Conservation (phyloP, 257 asterid species). For the Voacanga thouarsii region DNA sequence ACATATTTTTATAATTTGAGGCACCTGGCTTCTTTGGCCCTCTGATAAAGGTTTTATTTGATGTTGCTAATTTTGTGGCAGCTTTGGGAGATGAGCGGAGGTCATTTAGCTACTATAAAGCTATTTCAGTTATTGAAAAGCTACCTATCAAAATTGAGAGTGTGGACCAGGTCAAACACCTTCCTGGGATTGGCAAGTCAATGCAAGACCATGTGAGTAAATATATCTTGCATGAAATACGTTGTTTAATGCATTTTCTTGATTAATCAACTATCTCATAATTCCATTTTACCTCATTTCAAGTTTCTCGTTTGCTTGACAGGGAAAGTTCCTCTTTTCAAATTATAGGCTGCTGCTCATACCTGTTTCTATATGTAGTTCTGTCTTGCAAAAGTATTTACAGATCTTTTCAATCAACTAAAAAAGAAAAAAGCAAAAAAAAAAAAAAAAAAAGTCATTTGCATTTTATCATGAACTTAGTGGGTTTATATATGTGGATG, state of each 20-base stretch:
- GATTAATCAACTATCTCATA: not conserved
- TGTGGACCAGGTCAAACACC: conserved; percentile 73
- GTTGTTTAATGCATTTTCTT: not conserved
- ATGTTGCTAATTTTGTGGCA: conserved; percentile 28
- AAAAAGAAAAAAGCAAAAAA: not conserved
- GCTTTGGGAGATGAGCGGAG: conserved; percentile 94
- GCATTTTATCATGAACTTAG: not conserved
- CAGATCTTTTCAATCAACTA: not conserved
- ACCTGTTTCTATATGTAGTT: not conserved
- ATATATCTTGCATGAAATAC: not conserved
- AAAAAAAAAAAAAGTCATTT: not conserved
- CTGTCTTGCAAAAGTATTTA: not conserved
- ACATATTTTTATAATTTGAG: conserved; percentile 10
- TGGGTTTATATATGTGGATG: not conserved
- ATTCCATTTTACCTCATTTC: not conserved
- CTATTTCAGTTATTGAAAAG: conserved; percentile 87
- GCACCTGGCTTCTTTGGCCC: not conserved
- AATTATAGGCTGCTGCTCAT: conserved; percentile 1
- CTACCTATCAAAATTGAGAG: conserved; percentile 84
- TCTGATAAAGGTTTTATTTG: conserved; percentile 16
- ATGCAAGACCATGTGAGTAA: conserved; percentile 86
- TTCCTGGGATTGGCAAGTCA: conserved; percentile 87
- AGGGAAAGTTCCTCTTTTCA: not conserved
- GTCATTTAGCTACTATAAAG: conserved; percentile 93
- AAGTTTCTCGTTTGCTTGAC: not conserved